A percentile compares a stretch with the other conserved stretches of the same genome.
phyloP scores from a whole-genome alignment of 1,284 basidiomycete genomes.

The Ganoderma boninense region DNA sequence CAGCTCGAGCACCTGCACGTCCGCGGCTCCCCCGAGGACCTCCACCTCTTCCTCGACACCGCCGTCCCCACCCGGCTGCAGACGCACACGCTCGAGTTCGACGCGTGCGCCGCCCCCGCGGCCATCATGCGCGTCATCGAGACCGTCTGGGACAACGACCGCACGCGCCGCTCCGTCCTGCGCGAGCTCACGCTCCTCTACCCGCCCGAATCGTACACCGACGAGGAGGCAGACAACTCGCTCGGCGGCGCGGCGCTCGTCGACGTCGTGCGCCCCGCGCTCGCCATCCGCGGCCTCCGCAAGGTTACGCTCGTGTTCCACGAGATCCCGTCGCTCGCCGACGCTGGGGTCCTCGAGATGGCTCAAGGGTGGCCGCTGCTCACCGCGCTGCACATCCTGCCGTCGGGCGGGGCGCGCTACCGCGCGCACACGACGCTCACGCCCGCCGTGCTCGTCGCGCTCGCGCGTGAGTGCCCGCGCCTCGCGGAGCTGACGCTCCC shows the following conservation, averaged over 20 bases:
- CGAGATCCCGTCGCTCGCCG: neutral
- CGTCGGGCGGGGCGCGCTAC: neutral
- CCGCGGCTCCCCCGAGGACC: neutral
- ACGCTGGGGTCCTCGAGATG: neutral
- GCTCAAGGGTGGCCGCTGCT: constrained; percentile 10
- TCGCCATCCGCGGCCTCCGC: neutral
- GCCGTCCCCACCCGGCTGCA: neutral
- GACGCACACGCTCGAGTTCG: neutral
- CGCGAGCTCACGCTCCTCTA: neutral
- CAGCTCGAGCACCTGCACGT: neutral
- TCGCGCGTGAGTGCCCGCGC: constrained; percentile 1
- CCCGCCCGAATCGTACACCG: neutral
- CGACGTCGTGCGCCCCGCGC: constrained; percentile 1
- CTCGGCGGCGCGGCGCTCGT: neutral
- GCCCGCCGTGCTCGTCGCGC: constrained; percentile 2
- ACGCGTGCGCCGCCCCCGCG: neutral
- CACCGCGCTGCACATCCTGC: constrained; percentile 9
- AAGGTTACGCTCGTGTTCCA: constrained; percentile 2
- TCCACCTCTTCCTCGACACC: neutral
- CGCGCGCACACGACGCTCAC: neutral
- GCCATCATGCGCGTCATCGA: neutral
- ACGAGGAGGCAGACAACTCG: neutral
- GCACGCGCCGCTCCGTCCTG: neutral
- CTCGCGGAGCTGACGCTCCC: constrained; percentile 6
- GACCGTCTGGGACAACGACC: neutral